phyloP scores from a whole-genome alignment of 345 rosid species.

The Hibiscus syriacus region DNA sequence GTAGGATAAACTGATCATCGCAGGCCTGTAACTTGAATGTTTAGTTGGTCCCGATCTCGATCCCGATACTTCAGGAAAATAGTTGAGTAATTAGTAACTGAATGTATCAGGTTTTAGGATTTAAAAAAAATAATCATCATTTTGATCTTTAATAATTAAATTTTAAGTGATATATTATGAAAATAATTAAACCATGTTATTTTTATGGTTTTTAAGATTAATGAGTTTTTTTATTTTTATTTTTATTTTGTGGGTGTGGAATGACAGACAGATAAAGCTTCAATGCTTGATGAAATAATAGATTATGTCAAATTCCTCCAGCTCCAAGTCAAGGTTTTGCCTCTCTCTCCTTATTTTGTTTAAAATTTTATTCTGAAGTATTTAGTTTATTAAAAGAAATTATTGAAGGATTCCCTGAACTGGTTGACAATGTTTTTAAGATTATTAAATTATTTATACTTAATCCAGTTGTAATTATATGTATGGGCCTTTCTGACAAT shows the following conservation, averaged over 20 bases:
- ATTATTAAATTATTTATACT: neutral
- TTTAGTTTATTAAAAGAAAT: too few relatives aligned
- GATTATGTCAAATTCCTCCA: too few relatives aligned
- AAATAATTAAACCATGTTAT: neutral
- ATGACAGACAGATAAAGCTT: too few relatives aligned
- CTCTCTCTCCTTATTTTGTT: too few relatives aligned
- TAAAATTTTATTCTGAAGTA: too few relatives aligned
- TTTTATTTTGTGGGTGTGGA: too few relatives aligned
- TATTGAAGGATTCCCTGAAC: slow-evolving; percentile 16
- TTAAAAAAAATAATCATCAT: neutral
- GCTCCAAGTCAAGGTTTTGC: too few relatives aligned
- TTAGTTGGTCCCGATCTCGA: neutral
- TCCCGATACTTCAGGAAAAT: neutral
- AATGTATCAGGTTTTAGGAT: neutral
- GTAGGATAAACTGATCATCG: neutral
- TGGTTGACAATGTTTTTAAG: slow-evolving; percentile 26
- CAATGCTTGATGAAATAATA: too few relatives aligned
- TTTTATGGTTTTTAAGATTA: neutral
- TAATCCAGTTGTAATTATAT: slow-evolving; percentile 3
- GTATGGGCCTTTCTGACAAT: too few relatives aligned
- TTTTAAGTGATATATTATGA: neutral
- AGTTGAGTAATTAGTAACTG: neutral
- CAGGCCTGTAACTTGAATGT: neutral
- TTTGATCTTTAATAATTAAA: neutral
- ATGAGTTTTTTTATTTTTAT: neutral